phyloP scores from a whole-genome alignment of 208 protist genomes.

The Crithidia fasciculata region DNA sequence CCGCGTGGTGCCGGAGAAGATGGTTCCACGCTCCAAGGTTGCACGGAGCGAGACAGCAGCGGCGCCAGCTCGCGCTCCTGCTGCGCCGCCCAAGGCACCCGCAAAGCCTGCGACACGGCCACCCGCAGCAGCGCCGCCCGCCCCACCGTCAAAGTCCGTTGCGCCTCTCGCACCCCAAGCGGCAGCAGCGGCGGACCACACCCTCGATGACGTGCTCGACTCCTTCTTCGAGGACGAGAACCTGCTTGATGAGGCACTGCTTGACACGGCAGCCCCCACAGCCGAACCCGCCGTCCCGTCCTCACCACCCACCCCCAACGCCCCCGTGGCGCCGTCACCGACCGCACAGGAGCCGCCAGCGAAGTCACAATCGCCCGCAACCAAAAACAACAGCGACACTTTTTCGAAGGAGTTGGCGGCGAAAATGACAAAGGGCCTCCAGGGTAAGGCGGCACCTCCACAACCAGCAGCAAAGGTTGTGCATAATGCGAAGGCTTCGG shows the following conservation, averaged over 20 bases:
- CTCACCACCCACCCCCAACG: neutral
- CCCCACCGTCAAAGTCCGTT: neutral
- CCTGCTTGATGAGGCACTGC: slow-evolving; percentile 39
- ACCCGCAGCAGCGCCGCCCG: neutral
- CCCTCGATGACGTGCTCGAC: slow-evolving; percentile 37
- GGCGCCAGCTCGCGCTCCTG: neutral
- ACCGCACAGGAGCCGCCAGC: neutral
- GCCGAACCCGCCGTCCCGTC: neutral
- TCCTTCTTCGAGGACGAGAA: slow-evolving; percentile 47
- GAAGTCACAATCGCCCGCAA: neutral
- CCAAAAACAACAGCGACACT: neutral
- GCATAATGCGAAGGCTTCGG: neutral
- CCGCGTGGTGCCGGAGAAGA: slow-evolving; percentile 23
- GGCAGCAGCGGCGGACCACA: slow-evolving; percentile 13
- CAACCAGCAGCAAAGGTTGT: neutral
- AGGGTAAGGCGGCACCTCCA: slow-evolving; percentile 5
- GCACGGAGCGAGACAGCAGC: neutral
- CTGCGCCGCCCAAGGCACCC: neutral
- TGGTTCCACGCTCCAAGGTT: slow-evolving; percentile 23
- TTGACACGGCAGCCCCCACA: slow-evolving; percentile 26
- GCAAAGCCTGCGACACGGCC: neutral
- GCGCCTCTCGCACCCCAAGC: neutral
- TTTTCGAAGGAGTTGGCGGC: slow-evolving; percentile 26
- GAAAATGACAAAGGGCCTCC: slow-evolving; percentile 21
- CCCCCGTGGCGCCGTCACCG: neutral